These are phyloP conservation scores for Trichoderma guizhouense DNA, from an alignment of 2,329 filamentous ascomycete species.

Conservation along the genomic window DNA sequence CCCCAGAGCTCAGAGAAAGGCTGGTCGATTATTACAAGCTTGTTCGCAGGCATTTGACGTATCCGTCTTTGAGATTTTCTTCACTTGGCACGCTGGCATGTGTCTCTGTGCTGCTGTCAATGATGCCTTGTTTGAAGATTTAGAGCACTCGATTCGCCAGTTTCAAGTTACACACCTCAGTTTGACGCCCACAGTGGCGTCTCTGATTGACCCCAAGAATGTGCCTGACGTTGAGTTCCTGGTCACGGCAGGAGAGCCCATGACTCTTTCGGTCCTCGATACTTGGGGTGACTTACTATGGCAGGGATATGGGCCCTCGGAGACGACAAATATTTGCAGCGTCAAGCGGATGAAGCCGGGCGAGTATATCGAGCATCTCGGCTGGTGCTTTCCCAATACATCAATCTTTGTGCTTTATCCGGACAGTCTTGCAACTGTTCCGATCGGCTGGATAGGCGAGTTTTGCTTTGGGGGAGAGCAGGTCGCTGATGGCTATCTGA, in stretches of 20 bases:
- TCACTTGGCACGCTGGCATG: slow-evolving; percentile 74
- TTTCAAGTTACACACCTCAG: slow-evolving; percentile 75
- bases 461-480: slow-evolving; percentile 85
- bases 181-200: slow-evolving; percentile 80
- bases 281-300: slow-evolving; percentile 69
- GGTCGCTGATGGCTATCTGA: slow-evolving; percentile 71
- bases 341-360: slow-evolving; percentile 58
- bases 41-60: slow-evolving; percentile 85
- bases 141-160: slow-evolving; percentile 63
- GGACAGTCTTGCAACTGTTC: slow-evolving; percentile 51
- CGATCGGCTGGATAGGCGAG: slow-evolving; percentile 72
- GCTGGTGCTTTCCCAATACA: slow-evolving; percentile 69
- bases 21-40: slow-evolving; percentile 69
- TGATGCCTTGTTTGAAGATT: slow-evolving; percentile 68
- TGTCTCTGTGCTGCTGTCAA: slow-evolving; percentile 73
- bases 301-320: slow-evolving; percentile 80
- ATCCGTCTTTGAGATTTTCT: slow-evolving; percentile 89
- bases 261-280: slow-evolving; percentile 68
- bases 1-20: slow-evolving; percentile 41
- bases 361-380: slow-evolving; percentile 72
- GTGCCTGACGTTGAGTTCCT: slow-evolving; percentile 72
- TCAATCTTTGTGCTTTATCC: slow-evolving; percentile 63
- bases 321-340: slow-evolving; percentile 85
- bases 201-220: slow-evolving; percentile 64
- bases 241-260: slow-evolving; percentile 75